A percentile compares a stretch with the other conserved stretches of the same genome.
Evolutionary conservation across 2,329 filamentous ascomycete genomes (phyloP).

Genomic region (Drechslerella dactyloides): DNA sequence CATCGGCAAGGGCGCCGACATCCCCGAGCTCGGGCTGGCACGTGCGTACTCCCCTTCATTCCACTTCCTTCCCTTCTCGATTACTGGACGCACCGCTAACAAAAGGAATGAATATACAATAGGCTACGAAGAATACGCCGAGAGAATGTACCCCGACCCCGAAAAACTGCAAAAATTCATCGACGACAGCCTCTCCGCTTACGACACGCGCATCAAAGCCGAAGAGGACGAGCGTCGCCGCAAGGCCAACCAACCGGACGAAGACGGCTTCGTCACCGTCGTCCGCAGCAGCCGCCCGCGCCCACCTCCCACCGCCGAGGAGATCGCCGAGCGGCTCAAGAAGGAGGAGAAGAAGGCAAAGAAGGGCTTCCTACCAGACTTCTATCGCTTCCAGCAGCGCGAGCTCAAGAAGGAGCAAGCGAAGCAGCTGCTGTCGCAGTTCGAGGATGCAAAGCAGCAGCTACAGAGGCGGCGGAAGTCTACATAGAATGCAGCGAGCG

Average conservation of each 20-base stretch:
- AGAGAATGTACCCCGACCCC: conserved; percentile 73
- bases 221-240: conserved; percentile 68
- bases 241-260: conserved; percentile 80
- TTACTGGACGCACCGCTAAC: too few species aligned
- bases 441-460: conserved; percentile 77
- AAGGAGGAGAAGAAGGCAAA: conserved; percentile 70
- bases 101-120: conserved; percentile 57
- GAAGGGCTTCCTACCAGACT: conserved; percentile 70
- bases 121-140: conserved; percentile 70
- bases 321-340: conserved; percentile 67
- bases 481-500: conserved; percentile 65
- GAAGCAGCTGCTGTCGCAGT: conserved; percentile 71
- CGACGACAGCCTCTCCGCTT: conserved; percentile 85
- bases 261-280: conserved; percentile 94
- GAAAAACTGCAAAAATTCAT: conserved; percentile 73
- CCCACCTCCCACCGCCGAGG: conserved; percentile 76
- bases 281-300: conserved; percentile 73
- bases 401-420: conserved; percentile 80
- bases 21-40: conserved; percentile 65
- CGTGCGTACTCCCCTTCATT: conserved; percentile 52
- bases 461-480: conserved; percentile 69
- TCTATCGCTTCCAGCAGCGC: conserved; percentile 83
- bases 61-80: background rate
- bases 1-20: conserved; percentile 62
- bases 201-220: conserved; percentile 72